phyloP scores from a whole-genome alignment of 805 yeast species.

The Torulaspora delbrueckii region DNA sequence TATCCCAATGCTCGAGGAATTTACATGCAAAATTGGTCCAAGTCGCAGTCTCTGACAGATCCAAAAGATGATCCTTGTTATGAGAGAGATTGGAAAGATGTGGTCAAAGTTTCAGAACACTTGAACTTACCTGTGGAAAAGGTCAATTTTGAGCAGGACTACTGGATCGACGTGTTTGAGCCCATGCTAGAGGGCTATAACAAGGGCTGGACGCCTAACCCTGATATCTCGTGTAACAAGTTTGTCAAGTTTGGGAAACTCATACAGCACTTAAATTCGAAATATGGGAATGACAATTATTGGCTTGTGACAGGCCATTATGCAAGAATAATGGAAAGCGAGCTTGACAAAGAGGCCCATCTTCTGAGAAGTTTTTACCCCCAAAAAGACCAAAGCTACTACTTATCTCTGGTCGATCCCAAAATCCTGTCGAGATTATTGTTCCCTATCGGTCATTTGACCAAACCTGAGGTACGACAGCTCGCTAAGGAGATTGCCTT shows the following conservation, averaged over 20 bases:
- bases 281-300: slow-evolving; percentile 45
- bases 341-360: slow-evolving; percentile 35
- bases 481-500: slow-evolving; percentile 54
- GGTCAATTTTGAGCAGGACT: slow-evolving; percentile 82
- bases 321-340: slow-evolving; percentile 44
- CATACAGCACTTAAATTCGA: slow-evolving; percentile 46
- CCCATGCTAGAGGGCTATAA: slow-evolving; percentile 80
- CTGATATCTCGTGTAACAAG: slow-evolving; percentile 84
- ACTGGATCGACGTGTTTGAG: slow-evolving; percentile 87
- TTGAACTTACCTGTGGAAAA: slow-evolving; percentile 65
- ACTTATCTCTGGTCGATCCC: slow-evolving; percentile 62
- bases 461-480: slow-evolving; percentile 68
- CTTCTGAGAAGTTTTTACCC: slow-evolving; percentile 54
- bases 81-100: slow-evolving; percentile 88
- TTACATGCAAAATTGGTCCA: slow-evolving; percentile 91
- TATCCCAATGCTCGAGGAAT: slow-evolving; percentile 68
- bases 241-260: slow-evolving; percentile 83
- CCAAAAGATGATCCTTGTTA: slow-evolving; percentile 54
- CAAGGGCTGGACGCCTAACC: slow-evolving; percentile 84
- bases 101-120: slow-evolving; percentile 54
- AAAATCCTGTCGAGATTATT: slow-evolving; percentile 45
- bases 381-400: slow-evolving; percentile 86
- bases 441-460: slow-evolving; percentile 76
- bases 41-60: slow-evolving; percentile 27
- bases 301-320: slow-evolving; percentile 93